A percentile compares a stretch with the other conserved stretches of the same genome.
These are phyloP conservation scores for Solanum chmielewskii DNA, from an alignment of 257 asterid genomes.

Conservation along the genomic window DNA sequence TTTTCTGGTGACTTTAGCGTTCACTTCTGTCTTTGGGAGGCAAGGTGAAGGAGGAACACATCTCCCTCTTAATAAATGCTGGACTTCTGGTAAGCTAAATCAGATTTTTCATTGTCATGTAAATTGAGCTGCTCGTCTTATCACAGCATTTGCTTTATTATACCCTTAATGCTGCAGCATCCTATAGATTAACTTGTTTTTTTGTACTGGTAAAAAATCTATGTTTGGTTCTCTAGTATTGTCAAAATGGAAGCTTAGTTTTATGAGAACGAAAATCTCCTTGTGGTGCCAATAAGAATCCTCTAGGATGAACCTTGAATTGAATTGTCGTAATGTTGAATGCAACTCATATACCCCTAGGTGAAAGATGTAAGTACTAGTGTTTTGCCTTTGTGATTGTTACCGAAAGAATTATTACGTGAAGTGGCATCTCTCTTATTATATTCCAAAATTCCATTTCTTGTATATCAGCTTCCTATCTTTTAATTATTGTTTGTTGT, in stretches of 20 bases:
- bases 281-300: background rate
- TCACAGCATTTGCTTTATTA: background rate
- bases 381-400: background rate
- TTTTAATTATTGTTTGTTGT: background rate
- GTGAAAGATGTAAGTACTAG: background rate
- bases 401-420: background rate
- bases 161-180: background rate
- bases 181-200: background rate
- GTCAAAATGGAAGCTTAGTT: background rate
- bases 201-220: background rate
- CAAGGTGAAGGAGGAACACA: constrained; percentile 78
- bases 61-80: constrained; percentile 71
- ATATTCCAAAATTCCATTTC: background rate
- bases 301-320: background rate
- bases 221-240: background rate
- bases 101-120: background rate
- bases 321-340: background rate
- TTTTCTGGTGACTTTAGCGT: constrained; percentile 35
- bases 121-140: background rate
- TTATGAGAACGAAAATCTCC: background rate
- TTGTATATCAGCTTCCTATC: background rate
- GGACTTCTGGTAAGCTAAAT: constrained; percentile 72
- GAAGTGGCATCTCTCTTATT: background rate
- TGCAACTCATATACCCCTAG: background rate
- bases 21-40: constrained; percentile 80